Base-by-base conservation (phyloP, 2,329 filamentous ascomycete genomes). In the Reticulascus tulasneorum region DNA sequence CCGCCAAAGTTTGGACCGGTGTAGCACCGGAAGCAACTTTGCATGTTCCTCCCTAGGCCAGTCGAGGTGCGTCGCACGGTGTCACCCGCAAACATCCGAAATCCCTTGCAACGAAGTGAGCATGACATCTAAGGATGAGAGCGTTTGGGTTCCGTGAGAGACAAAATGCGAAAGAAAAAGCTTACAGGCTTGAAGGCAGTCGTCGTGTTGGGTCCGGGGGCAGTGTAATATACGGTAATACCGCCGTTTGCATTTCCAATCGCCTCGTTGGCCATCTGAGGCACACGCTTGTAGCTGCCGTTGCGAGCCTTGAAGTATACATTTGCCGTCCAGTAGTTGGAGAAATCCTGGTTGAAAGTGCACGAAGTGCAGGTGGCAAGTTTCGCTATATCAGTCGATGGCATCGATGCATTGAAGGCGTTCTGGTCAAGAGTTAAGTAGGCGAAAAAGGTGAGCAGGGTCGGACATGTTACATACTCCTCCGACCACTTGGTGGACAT, bases 101-200 rank as follows among this genome's bases (percentile, higher is more conserved):
- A 69, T 35, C 65, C 64, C n/a, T n/a, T n/a, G n/a, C n/a, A n/a
- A n/a, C n/a, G n/a, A n/a, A n/a, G n/a, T n/a, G n/a, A n/a, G n/a
- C n/a, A n/a, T n/a, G n/a, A n/a, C n/a, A n/a, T n/a, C n/a, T n/a
- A n/a, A n/a, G n/a, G n/a, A n/a, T n/a, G n/a, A n/a, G n/a, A n/a
- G n/a, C n/a, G n/a, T n/a, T n/a, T n/a, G n/a, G n/a, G n/a, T n/a
- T n/a, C n/a, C n/a, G n/a, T n/a, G n/a, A n/a, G n/a, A n/a, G n/a
- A n/a, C n/a, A n/a, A n/a, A n/a, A n/a, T n/a, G n/a, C n/a, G n/a
- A n/a, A n/a, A n/a, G n/a, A n/a, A n/a, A n/a, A n/a, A n/a, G n/a
- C n/a, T n/a, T n/a, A n/a, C n/a, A 11, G 63, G 57, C 38, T 59
- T 62, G 50, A 69, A 69, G 9, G 62, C 63, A 2, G 63, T 69